These are phyloP conservation scores for Helichrysum umbraculigerum DNA, from an alignment of 129 eudicot species.

Conservation along the genomic window DNA sequence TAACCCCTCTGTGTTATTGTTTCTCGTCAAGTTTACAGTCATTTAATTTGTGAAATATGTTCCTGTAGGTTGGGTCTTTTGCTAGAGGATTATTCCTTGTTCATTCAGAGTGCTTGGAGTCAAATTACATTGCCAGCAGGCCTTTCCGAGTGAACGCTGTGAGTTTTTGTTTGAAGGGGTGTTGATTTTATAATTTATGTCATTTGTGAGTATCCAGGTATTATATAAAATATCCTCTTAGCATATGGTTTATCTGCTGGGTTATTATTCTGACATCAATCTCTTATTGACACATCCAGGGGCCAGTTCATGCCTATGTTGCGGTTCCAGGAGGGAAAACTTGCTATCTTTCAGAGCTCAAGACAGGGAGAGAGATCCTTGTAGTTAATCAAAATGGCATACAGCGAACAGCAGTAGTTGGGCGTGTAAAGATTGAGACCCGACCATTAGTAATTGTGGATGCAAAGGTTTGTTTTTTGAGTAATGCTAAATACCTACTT, in stretches of 20 bases:
- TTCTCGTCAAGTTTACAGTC: not conserved
- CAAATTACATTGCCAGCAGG: constrained; percentile 91
- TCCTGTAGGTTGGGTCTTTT: constrained; percentile 81
- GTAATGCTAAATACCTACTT: too few relatives aligned
- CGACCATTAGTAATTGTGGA: constrained; percentile 77
- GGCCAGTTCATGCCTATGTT: constrained; percentile 95
- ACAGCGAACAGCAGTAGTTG: constrained; percentile 84
- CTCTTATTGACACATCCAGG: constrained; percentile 45
- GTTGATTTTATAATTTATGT: not conserved
- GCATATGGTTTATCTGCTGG: not conserved
- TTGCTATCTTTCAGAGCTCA: constrained; percentile 90
- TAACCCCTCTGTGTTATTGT: constrained; percentile 5
- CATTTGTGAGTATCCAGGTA: not conserved
- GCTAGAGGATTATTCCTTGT: constrained; percentile 97
- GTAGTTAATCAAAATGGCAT: constrained; percentile 77
- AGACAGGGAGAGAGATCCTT: constrained; percentile 78
- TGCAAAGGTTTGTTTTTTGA: constrained; percentile 60
- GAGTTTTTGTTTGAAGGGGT: constrained; percentile 34
- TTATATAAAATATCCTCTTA: not conserved
- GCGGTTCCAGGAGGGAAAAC: constrained; percentile 96
- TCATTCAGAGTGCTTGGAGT: constrained; percentile 94
- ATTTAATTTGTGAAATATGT: constrained; percentile 11
- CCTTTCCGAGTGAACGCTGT: constrained; percentile 99
- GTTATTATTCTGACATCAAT: not conserved
- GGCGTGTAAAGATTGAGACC: constrained; percentile 93